Evolutionary conservation across 2,329 filamentous ascomycete genomes (phyloP), one percentile per base, ranked within the genome.

Genomic region (Diaporthe sp.): DNA sequence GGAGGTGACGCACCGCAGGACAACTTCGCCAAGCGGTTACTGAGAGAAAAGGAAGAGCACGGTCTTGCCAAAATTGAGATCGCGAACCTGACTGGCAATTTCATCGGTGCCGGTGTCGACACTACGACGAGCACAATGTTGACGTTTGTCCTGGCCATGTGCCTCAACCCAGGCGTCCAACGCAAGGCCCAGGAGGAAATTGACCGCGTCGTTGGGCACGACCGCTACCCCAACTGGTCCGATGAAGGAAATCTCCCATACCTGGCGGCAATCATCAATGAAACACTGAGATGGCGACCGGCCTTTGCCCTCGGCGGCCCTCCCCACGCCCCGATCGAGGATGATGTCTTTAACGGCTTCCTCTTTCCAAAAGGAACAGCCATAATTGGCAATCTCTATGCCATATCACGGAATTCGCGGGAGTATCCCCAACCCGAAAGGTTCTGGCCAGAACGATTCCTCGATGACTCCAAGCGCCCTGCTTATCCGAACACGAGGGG

Each of bases 371-470:
- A 65, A 7, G 61, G 61, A 15, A 65, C 61, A 42, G 61, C 61
- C 1, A 34, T 65, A 2, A 65, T 65, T 5, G 61, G 61, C 10
- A 65, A 65, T 4, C 37, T 65, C 3, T 65, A 65, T 22, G 37
- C 61, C 4, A 65, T 65, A 0, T 65, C 61, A 4, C 37, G 61
- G 0, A 65, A 46, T 1, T 4, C 37, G 1, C 37, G 37, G 3
- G 61, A 65, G 37, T 65, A 65, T 12, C 61, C 61, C 0, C 13
- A 65, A 22, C 61, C 61, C 17, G 39, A 65, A 4, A 25, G 22
- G 37, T 65, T 65, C 37, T 28, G n/a, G 61, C 61, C 61, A 49
- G 61, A 65, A 31, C 37, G 61, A 1, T 65, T 65, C 61, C 55
- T 58, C 1, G 55, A 58, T 37, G 55, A 15, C 17, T 58, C n/a